Base-by-base conservation (phyloP, 495 filamentous ascomycete species). In the Sabuloglossum arenarium region DNA sequence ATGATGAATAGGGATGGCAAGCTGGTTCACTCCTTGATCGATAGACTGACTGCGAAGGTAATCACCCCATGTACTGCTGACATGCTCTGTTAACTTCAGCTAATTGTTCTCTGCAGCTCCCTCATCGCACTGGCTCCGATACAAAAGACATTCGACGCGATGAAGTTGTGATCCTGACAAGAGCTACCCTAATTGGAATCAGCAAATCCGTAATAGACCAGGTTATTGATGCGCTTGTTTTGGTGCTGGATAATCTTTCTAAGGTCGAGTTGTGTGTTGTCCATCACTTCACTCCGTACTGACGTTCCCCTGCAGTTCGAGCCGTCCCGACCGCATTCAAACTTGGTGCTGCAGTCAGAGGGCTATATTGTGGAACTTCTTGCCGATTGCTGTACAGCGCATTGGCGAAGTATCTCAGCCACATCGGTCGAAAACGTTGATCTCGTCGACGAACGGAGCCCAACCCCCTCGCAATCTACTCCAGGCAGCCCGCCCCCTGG, bases 41-140 rank as follows among this genome's bases (percentile, higher is more conserved):
- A 81, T 67, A 73, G 79, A 65, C 71, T 82, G 57, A 74, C 73
- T 47, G 75, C 77, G 60, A 73, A 77, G 72, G 79, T 81, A 75
- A 61, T 59, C 50, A 21, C 25, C 54, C 45, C 34, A 54, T 58
- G 37, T 30, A 3, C 24, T n/a, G 53, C 57, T 55, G 45, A 55
- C 53, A 28, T 47, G 32, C 14, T n/a, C 42, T 29, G 43, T 53
- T 46, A 25, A 43, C 32, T n/a, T 21, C 2, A 46, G 14, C 51
- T 59, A 32, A 49, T 32, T 49, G 39, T 19, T n/a, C 21, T 27
- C 58, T 56, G 31, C 65, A 82, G 79, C 76, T 82, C 58, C 79
- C 79, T 37, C 76, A 79, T 64, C 73, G 77, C 57, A 81, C 79
- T 56, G 79, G 79, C 60, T 77, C 73, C 62, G 68, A 73, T 46